phyloP scores from a whole-genome alignment of 1,139 yeast genomes.

The Blastobotrys capitulatus region DNA sequence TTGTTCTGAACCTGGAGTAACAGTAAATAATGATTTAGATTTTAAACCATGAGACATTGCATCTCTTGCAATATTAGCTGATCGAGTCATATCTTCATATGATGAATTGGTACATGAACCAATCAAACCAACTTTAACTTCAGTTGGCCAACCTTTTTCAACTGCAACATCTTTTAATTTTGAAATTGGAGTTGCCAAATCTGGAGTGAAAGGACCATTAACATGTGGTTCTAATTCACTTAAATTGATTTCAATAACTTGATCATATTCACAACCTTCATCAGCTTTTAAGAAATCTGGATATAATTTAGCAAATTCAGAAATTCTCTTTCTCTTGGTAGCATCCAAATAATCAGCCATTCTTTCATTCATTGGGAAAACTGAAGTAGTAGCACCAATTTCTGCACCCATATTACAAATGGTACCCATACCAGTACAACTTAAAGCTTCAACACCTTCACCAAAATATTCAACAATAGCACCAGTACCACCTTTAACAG shows the following conservation, averaged over 20 bases:
- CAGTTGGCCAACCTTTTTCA: conserved; percentile 89
- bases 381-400: conserved; percentile 98
- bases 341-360: conserved; percentile 87
- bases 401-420: conserved; percentile 99
- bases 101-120: conserved; percentile 99
- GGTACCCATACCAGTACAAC: conserved; percentile 99
- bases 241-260: conserved; percentile 90
- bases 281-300: conserved; percentile 85
- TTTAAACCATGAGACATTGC: conserved; percentile 89
- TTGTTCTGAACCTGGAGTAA: conserved; percentile 99
- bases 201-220: conserved; percentile 99
- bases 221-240: conserved; percentile 94
- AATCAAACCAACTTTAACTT: conserved; percentile 91
- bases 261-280: conserved; percentile 93
- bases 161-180: conserved; percentile 85
- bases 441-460: conserved; percentile 91
- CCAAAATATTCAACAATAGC: conserved; percentile 96
- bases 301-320: conserved; percentile 65
- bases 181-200: conserved; percentile 95
- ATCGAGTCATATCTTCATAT: conserved; percentile 97
- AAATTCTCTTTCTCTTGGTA: conserved; percentile 78
- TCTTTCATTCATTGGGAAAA: conserved; percentile 92
- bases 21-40: conserved; percentile 85
- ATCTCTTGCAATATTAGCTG: conserved; percentile 88
- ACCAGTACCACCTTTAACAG: conserved; percentile 99